phyloP scores from a whole-genome alignment of 306 rosid species.

The Glycine tomentella region DNA sequence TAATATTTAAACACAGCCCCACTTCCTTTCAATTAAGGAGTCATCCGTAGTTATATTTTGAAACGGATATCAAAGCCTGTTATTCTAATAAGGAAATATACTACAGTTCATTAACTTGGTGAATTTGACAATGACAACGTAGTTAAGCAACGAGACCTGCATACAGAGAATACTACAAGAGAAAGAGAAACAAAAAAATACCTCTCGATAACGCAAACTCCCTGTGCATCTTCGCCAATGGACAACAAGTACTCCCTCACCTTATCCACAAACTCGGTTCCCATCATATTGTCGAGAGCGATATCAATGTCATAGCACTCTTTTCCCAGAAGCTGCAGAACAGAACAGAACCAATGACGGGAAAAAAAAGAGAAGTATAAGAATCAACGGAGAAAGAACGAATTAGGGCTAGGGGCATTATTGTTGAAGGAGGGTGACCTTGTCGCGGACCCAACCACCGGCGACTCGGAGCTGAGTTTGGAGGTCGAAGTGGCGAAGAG shows the following conservation, averaged over 20 bases:
- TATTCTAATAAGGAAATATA: no score
- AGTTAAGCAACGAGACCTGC: neutral
- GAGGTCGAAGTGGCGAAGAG: slow-evolving; percentile 70
- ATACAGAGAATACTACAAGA: neutral
- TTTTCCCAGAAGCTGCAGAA: slow-evolving; percentile 82
- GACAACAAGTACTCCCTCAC: slow-evolving; percentile 74
- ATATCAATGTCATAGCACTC: slow-evolving; percentile 93
- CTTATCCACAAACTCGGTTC: slow-evolving; percentile 83
- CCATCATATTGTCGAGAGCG: slow-evolving; percentile 90
- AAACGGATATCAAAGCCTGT: no score
- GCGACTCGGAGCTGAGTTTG: slow-evolving; percentile 88
- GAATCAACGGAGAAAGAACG: neutral
- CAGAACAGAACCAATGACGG: slow-evolving; percentile 1
- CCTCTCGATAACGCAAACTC: slow-evolving; percentile 87
- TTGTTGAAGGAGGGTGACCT: slow-evolving; percentile 52
- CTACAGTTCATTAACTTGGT: neutral
- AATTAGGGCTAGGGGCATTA: slow-evolving; percentile 10
- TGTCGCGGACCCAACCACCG: slow-evolving; percentile 99
- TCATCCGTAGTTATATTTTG: no score
- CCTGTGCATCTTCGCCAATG: slow-evolving; percentile 84
- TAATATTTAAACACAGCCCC: no score
- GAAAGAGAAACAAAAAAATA: slow-evolving; percentile 19
- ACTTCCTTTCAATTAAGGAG: no score
- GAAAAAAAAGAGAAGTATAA: neutral
- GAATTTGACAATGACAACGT: neutral